These are phyloP conservation scores for Picea abies DNA, from an alignment of 83 land plant species.

Conservation along the genomic window DNA sequence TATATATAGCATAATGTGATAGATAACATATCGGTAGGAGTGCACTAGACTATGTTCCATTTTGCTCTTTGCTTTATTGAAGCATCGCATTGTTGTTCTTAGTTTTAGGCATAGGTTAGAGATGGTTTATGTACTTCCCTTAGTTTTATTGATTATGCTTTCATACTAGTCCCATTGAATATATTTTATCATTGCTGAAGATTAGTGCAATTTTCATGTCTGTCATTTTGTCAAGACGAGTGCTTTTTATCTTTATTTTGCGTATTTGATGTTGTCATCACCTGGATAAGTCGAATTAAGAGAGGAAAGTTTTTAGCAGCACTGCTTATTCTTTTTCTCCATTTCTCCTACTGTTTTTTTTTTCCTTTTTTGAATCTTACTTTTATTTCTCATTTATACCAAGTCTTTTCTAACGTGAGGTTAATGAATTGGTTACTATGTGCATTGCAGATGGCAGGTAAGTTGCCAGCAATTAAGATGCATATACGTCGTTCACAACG, in stretches of 20 bases:
- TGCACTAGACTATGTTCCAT: too few species aligned
- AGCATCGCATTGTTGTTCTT: background rate
- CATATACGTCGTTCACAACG: slow-evolving; percentile 79
- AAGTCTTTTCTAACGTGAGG: background rate
- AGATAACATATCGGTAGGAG: too few species aligned
- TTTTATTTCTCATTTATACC: background rate
- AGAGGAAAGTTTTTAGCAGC: background rate
- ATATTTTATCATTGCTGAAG: background rate
- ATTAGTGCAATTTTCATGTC: background rate
- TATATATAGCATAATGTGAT: too few species aligned
- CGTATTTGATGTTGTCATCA: background rate
- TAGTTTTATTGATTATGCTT: background rate
- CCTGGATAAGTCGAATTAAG: background rate
- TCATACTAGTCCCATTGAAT: background rate
- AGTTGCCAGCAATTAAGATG: slow-evolving; percentile 27
- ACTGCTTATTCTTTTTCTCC: too few species aligned
- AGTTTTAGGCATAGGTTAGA: background rate
- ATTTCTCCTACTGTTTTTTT: background rate
- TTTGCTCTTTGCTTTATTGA: too few species aligned
- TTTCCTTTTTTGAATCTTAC: background rate
- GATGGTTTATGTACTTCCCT: background rate
- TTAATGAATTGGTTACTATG: background rate
- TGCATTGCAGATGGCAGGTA: slow-evolving; percentile 38
- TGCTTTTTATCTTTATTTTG: background rate
- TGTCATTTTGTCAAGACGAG: background rate